phyloP scores from a whole-genome alignment of 371 early-diverging fungal species.

The Mortierella sp. region DNA sequence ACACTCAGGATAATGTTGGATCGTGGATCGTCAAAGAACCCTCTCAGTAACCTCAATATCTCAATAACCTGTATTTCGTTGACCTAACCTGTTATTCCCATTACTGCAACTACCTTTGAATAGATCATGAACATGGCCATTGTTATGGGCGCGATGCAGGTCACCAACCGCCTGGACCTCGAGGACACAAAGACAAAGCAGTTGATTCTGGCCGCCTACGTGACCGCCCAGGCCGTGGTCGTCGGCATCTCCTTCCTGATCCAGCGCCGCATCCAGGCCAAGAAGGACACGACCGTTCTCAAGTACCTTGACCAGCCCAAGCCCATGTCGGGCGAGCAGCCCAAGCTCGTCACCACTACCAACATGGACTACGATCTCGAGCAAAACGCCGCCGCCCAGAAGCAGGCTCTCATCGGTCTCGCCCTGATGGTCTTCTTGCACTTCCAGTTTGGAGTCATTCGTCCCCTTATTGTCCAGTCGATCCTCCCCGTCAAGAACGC shows the following conservation, averaged over 20 bases:
- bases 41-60: background rate
- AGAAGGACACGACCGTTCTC: slow-evolving; percentile 82
- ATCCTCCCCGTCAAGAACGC: slow-evolving; percentile 86
- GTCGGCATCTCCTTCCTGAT: slow-evolving; percentile 69
- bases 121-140: slow-evolving; percentile 75
- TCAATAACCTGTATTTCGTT: background rate
- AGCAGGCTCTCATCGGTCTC: slow-evolving; percentile 76
- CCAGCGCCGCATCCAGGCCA: slow-evolving; percentile 67
- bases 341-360: slow-evolving; percentile 73
- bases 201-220: slow-evolving; percentile 76
- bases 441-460: slow-evolving; percentile 90
- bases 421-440: slow-evolving; percentile 86
- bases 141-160: slow-evolving; percentile 78
- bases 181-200: slow-evolving; percentile 73
- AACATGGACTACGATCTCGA: slow-evolving; percentile 84
- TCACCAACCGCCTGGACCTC: slow-evolving; percentile 77
- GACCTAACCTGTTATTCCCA: too few relatives aligned
- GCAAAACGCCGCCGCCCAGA: slow-evolving; percentile 81
- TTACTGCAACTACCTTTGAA: background rate
- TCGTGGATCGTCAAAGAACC: background rate
- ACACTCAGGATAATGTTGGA: background rate
- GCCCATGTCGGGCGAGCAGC: slow-evolving; percentile 59
- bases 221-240: slow-evolving; percentile 72
- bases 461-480: slow-evolving; percentile 92
- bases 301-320: slow-evolving; percentile 72